Percentiles rank a stretch among this genome's conserved stretches.
phyloP scores from a whole-genome alignment of 2,329 filamentous ascomycete genomes.

The Aspergillus awamori region DNA sequence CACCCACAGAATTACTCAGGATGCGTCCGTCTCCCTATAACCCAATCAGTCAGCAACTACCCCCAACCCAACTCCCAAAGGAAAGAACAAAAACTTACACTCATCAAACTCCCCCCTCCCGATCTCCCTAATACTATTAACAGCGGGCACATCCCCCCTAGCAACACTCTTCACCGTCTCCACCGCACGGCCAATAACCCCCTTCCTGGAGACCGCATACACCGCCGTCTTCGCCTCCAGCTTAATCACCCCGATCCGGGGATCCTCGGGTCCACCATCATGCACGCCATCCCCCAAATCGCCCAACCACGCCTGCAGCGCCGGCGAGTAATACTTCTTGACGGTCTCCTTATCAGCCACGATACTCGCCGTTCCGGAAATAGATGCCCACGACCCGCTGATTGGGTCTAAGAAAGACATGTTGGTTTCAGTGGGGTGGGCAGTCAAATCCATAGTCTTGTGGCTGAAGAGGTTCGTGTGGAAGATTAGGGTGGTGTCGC shows the following conservation, averaged over 20 bases:
- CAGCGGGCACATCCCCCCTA: slow-evolving; percentile 69
- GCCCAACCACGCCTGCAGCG: slow-evolving; percentile 81
- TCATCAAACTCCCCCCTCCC: slow-evolving; percentile 65
- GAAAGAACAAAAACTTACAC: slow-evolving; percentile 46
- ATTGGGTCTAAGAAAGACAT: slow-evolving; percentile 72
- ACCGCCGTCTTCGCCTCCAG: slow-evolving; percentile 73
- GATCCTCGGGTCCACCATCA: slow-evolving; percentile 79
- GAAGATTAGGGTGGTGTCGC: slow-evolving; percentile 82
- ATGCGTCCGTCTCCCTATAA: slow-evolving; percentile 36
- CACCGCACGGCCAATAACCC: slow-evolving; percentile 63
- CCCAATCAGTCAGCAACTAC: slow-evolving; percentile 13
- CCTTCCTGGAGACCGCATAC: slow-evolving; percentile 68
- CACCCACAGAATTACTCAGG: neutral
- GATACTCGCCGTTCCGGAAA: slow-evolving; percentile 73
- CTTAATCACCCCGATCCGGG: slow-evolving; percentile 78
- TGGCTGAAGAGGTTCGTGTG: slow-evolving; percentile 88
- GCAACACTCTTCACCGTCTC: slow-evolving; percentile 76
- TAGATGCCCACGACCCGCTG: slow-evolving; percentile 83
- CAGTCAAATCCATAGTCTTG: slow-evolving; percentile 79
- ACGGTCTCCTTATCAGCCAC: slow-evolving; percentile 70
- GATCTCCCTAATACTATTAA: slow-evolving; percentile 78
- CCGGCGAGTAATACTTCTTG: slow-evolving; percentile 72
- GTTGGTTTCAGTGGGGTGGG: slow-evolving; percentile 73
- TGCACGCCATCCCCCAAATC: slow-evolving; percentile 82
- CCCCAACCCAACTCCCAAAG: neutral